Evolutionary conservation across 371 early-diverging fungal species (phyloP).

Genomic region (Syncephalastrum contaminatum): DNA sequence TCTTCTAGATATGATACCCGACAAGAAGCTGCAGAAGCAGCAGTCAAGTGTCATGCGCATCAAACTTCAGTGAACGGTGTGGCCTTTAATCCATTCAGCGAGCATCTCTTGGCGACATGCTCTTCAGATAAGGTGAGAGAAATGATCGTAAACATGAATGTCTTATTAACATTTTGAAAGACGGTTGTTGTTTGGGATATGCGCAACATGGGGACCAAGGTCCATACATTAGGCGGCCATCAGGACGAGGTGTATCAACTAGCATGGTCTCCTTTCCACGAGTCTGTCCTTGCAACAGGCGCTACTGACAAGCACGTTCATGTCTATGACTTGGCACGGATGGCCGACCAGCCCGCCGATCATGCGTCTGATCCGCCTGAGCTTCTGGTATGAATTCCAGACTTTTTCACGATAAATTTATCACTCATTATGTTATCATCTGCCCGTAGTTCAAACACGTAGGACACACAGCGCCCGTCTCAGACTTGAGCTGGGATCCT

Average conservation of each 20-base stretch:
- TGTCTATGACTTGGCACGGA: slow-evolving; percentile 94
- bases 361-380: slow-evolving; percentile 97
- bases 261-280: slow-evolving; percentile 94
- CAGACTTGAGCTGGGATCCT: slow-evolving; percentile 97
- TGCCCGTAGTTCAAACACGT: slow-evolving; percentile 90
- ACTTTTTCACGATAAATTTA: background rate
- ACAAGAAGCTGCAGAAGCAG: slow-evolving; percentile 44
- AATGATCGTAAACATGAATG: background rate
- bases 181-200: slow-evolving; percentile 96
- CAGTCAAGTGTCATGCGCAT: slow-evolving; percentile 83
- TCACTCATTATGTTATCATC: background rate
- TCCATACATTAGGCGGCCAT: slow-evolving; percentile 88
- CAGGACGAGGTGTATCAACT: slow-evolving; percentile 90
- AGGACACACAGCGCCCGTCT: slow-evolving; percentile 96
- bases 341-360: slow-evolving; percentile 88
- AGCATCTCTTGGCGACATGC: slow-evolving; percentile 95
- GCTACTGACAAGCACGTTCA: slow-evolving; percentile 88
- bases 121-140: slow-evolving; percentile 82
- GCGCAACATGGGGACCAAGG: slow-evolving; percentile 76
- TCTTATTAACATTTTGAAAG: slow-evolving; percentile 18
- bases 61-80: slow-evolving; percentile 91
- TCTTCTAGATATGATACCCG: slow-evolving; percentile 70
- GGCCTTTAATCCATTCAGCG: slow-evolving; percentile 90
- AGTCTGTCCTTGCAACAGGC: slow-evolving; percentile 90
- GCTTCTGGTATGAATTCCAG: slow-evolving; percentile 62